Conservation (phyloP, 352 stramenopile species). For the Aphanomyces cochlioides region DNA sequence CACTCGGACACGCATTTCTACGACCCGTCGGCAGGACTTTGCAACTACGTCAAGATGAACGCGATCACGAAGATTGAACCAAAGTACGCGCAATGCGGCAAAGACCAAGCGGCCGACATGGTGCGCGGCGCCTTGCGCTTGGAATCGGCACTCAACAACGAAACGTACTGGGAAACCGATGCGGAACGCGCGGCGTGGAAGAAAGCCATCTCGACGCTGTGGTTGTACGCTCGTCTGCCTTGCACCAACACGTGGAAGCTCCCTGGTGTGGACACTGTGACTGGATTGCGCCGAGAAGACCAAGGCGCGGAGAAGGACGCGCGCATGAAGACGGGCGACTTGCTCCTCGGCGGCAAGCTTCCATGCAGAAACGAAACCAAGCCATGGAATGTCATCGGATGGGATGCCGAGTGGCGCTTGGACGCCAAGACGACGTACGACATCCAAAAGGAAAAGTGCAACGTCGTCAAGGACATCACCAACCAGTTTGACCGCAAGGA, state of each 20-base stretch:
- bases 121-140: constrained; percentile 21
- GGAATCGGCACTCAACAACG: constrained; percentile 12
- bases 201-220: constrained; percentile 18
- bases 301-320: neutral
- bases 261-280: neutral
- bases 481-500: constrained; percentile 10
- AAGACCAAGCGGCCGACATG: neutral
- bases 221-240: constrained; percentile 24
- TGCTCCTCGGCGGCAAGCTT: constrained; percentile 13
- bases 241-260: constrained; percentile 26
- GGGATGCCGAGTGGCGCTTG: constrained; percentile 20
- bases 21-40: neutral
- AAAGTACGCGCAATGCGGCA: neutral
- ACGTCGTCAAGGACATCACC: constrained; percentile 12
- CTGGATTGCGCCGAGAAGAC: neutral
- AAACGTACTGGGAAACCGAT: constrained; percentile 11
- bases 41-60: constrained; percentile 26
- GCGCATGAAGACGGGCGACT: neutral
- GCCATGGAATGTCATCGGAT: constrained; percentile 24
- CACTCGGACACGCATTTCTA: constrained; percentile 31
- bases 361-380: constrained; percentile 23
- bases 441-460: constrained; percentile 10
- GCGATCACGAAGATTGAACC: constrained; percentile 13
- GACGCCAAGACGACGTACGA: neutral
- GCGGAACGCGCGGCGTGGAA: neutral